Evolutionary conservation across 148 eudicot genomes (phyloP).

Genomic region (Chenopodium berlandieri): DNA sequence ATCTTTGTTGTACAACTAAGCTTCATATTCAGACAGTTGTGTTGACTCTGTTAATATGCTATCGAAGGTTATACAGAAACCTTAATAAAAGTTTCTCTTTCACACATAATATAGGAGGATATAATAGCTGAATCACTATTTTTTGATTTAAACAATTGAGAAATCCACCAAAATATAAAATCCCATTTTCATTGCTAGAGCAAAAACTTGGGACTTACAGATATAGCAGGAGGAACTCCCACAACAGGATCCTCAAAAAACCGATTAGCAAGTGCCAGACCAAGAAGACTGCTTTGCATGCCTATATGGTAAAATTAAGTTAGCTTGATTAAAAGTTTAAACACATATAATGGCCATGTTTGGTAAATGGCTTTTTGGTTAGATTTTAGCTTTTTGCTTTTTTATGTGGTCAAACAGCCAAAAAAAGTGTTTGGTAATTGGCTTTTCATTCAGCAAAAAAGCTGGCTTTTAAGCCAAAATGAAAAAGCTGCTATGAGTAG

Average conservation of each 20-base stretch:
- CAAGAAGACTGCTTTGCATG: conserved; percentile 97
- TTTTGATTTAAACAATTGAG: background rate
- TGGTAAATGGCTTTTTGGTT: too few relatives aligned
- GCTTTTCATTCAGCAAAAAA: too few relatives aligned
- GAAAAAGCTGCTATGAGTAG: too few relatives aligned
- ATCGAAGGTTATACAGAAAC: background rate
- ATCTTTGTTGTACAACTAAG: background rate
- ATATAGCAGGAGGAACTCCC: conserved; percentile 86
- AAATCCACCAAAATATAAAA: background rate
- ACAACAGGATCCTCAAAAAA: conserved; percentile 90
- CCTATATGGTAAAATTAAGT: conserved; percentile 39
- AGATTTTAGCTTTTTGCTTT: too few relatives aligned
- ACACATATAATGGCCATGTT: too few relatives aligned
- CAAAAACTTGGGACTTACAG: conserved; percentile 51
- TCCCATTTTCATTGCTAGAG: background rate
- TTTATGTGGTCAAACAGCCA: too few relatives aligned
- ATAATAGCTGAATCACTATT: background rate
- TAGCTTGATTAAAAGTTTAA: background rate
- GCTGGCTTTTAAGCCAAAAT: too few relatives aligned
- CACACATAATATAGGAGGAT: background rate
- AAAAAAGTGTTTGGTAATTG: too few relatives aligned
- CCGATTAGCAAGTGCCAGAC: conserved; percentile 85
- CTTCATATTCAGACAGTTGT: background rate
- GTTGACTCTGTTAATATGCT: background rate
- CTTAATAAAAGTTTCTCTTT: background rate